phyloP scores from a whole-genome alignment of 2,329 filamentous ascomycete genomes.

The Coleophoma eucalyptorum region DNA sequence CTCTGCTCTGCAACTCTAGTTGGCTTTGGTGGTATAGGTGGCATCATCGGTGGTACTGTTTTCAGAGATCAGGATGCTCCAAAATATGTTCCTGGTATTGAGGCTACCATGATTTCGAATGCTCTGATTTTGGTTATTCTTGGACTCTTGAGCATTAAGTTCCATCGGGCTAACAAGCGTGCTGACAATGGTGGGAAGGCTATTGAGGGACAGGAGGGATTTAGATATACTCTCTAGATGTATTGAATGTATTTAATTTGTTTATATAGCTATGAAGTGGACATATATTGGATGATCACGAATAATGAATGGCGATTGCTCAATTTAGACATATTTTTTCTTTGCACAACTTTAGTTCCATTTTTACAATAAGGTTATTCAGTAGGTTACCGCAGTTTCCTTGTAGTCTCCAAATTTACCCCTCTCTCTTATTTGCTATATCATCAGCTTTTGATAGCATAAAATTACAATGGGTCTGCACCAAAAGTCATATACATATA shows the following conservation, averaged over 20 bases:
- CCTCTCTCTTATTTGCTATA: too few species aligned
- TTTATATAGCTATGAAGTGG: too few species aligned
- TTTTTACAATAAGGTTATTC: too few species aligned
- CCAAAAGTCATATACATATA: too few species aligned
- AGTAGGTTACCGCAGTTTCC: too few species aligned
- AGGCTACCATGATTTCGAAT: constrained; percentile 13
- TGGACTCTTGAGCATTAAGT: constrained; percentile 22
- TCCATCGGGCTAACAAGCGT: constrained; percentile 27
- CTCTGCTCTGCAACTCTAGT: constrained; percentile 75
- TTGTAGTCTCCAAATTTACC: too few species aligned
- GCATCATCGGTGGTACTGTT: constrained; percentile 71
- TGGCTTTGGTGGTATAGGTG: constrained; percentile 72
- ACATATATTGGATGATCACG: too few species aligned
- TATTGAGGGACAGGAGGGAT: constrained; percentile 29
- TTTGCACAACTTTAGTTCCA: too few species aligned
- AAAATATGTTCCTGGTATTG: constrained; percentile 36
- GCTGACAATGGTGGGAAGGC: constrained; percentile 27
- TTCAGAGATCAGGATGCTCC: constrained; percentile 58
- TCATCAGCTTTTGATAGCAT: too few species aligned
- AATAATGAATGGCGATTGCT: too few species aligned
- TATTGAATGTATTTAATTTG: not conserved
- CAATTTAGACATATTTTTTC: too few species aligned
- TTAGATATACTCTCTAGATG: constrained; percentile 25
- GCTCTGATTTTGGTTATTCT: constrained; percentile 16
- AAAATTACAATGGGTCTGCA: too few species aligned